A percentile compares a stretch with the other conserved stretches of the same genome.
phyloP scores from a whole-genome alignment of 305 asterid species.

The Fraxinus sp. region DNA sequence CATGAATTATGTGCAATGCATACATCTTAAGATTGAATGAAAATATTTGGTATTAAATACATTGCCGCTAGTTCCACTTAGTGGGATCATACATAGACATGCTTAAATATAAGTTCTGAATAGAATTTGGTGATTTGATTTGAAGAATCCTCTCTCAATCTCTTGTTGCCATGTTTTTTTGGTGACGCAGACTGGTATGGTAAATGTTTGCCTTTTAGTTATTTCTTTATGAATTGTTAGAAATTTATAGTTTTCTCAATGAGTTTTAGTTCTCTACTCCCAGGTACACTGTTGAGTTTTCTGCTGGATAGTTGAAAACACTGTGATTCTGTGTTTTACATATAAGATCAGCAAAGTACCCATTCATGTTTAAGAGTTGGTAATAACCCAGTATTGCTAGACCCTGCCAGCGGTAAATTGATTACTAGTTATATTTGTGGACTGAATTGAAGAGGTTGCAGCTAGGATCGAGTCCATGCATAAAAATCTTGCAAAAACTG shows the following conservation, averaged over 20 bases:
- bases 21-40: slow-evolving; percentile 9
- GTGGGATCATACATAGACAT: not conserved
- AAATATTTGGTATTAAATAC: not conserved
- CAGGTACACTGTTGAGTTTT: not conserved
- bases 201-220: not conserved
- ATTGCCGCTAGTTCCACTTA: not conserved
- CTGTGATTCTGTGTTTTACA: not conserved
- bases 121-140: not conserved
- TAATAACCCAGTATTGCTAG: not conserved
- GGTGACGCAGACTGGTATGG: not conserved
- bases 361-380: not conserved
- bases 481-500: not conserved
- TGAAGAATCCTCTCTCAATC: not conserved
- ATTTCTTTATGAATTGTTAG: not conserved
- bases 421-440: not conserved
- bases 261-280: not conserved
- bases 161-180: not conserved
- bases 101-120: not conserved
- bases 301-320: not conserved
- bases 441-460: not conserved
- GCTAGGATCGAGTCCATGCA: slow-evolving; percentile 6
- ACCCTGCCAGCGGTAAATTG: not conserved
- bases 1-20: not conserved
- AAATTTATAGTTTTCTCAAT: not conserved
- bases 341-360: not conserved